Base-by-base conservation (phyloP, 768 basidiomycete species). In the Trametes coccinea region DNA sequence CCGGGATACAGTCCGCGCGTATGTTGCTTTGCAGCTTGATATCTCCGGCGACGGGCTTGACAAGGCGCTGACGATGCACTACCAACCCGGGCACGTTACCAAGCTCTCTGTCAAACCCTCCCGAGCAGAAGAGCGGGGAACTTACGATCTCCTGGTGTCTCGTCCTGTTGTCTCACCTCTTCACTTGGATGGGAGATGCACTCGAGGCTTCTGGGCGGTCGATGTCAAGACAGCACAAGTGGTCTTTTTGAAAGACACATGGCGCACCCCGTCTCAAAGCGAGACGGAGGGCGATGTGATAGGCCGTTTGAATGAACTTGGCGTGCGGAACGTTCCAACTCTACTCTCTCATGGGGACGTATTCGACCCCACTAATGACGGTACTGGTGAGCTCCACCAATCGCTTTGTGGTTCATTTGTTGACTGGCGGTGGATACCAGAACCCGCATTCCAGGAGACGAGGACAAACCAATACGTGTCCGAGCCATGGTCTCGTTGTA, bases 141-240 rank as follows among this genome's bases (percentile, higher is more conserved):
- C 37, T 29, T 6, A 22, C 37, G 6, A 14, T 0, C 55, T 22
- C 43, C 13, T 63, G 1, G 39, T 58, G 6, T 63, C 62, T 14
- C 51, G 56, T 10, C 52, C 62, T 0, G 52, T 63, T 4, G 47
- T 63, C 0, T 49, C 52, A 3, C 62, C 62, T 0, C 39, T 43
- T 10, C 31, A 27, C 0, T 17, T 63, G 11, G 39, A 16, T 13
- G 53, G 62, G 1, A 56, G 62, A 8, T 45, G 39, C 14, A 63
- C 62, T 30, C 33, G 52, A 2, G 62, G 62, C 11, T 59, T 55
- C 33, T 63, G 62, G 62, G 62, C 62, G 4, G 57, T 63, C 7
- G 29, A 54, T 11, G 33, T 5, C 5, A 27, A 3, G 16, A 43
- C 56, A 0, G 29, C 29, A 5, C 49, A n/a, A 1, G n/a, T 59